A percentile compares a stretch with the other conserved stretches of the same genome.
phyloP scores from a whole-genome alignment of 306 rosid genomes.

The Quercus bicolor region DNA sequence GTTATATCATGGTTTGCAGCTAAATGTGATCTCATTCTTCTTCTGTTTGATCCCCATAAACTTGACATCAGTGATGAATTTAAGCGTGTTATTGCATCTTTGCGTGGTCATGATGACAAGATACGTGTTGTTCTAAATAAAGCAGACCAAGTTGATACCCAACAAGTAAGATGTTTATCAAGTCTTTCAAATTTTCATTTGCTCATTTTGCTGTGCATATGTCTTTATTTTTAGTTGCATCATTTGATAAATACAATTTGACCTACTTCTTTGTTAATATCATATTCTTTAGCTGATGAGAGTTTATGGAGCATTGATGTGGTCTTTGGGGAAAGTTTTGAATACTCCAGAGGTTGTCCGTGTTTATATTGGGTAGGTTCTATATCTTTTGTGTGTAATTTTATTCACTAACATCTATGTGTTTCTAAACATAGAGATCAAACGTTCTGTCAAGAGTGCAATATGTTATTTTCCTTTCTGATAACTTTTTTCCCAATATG shows the following conservation, averaged over 20 bases:
- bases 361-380: conserved; percentile 81
- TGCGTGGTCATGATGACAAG: conserved; percentile 90
- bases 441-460: neutral
- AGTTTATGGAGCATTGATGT: conserved; percentile 98
- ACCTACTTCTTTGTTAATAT: neutral
- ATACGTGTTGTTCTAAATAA: conserved; percentile 93
- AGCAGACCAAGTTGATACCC: conserved; percentile 97
- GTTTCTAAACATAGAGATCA: neutral
- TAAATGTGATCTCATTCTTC: conserved; percentile 91
- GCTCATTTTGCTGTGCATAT: neutral
- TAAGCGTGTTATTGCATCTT: conserved; percentile 76
- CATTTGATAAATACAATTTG: neutral
- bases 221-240: neutral
- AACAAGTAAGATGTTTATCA: conserved; percentile 56
- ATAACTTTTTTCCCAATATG: neutral
- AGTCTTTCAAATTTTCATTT: neutral
- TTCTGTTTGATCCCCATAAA: conserved; percentile 87
- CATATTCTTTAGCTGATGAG: conserved; percentile 72
- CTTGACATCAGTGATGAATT: conserved; percentile 95
- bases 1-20: conserved; percentile 98
- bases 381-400: neutral
- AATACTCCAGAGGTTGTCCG: conserved; percentile 91
- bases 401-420: neutral
- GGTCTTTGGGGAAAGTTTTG: conserved; percentile 89
- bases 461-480: neutral